Conservation (phyloP, 805 yeast species). For the Candida pseudoglaebosa region DNA sequence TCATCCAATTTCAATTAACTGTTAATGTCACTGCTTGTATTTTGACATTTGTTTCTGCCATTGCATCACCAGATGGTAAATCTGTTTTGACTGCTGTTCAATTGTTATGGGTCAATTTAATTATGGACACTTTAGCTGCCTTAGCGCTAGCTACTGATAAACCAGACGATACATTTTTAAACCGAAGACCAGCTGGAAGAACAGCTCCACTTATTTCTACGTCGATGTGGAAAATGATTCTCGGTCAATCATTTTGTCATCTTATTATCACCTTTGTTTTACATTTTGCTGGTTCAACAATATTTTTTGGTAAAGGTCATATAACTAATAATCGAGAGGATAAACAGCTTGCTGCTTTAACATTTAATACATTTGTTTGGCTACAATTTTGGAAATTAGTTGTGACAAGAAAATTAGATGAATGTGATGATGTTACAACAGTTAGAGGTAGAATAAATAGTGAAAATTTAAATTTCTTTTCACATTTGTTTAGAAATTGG, state of each 20-base stretch:
- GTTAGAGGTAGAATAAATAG: slow-evolving; percentile 56
- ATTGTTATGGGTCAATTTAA: slow-evolving; percentile 93
- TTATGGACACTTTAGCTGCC: slow-evolving; percentile 98
- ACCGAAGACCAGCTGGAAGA: slow-evolving; percentile 82
- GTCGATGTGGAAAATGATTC: slow-evolving; percentile 98
- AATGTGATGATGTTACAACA: slow-evolving; percentile 63
- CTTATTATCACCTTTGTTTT: slow-evolving; percentile 72
- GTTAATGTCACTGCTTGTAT: slow-evolving; percentile 96
- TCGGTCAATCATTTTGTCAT: slow-evolving; percentile 82
- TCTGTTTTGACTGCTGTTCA: slow-evolving; percentile 97
- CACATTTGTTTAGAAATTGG: slow-evolving; percentile 75
- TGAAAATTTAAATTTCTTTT: slow-evolving; percentile 75
- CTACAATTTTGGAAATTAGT: slow-evolving; percentile 91
- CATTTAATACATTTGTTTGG: slow-evolving; percentile 97
- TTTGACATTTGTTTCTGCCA: slow-evolving; percentile 90
- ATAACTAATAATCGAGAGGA: slow-evolving; percentile 40
- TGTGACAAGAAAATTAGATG: slow-evolving; percentile 87
- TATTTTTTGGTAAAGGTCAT: slow-evolving; percentile 36
- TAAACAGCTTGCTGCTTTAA: slow-evolving; percentile 71
- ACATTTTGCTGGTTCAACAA: slow-evolving; percentile 72
- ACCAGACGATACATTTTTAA: slow-evolving; percentile 78
- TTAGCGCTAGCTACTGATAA: slow-evolving; percentile 96
- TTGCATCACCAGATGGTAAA: slow-evolving; percentile 69
- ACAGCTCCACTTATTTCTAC: slow-evolving; percentile 73
- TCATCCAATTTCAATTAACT: slow-evolving; percentile 93